Evolutionary conservation across 805 yeast genomes (phyloP).

Genomic region (Debaryomyces maramus): DNA sequence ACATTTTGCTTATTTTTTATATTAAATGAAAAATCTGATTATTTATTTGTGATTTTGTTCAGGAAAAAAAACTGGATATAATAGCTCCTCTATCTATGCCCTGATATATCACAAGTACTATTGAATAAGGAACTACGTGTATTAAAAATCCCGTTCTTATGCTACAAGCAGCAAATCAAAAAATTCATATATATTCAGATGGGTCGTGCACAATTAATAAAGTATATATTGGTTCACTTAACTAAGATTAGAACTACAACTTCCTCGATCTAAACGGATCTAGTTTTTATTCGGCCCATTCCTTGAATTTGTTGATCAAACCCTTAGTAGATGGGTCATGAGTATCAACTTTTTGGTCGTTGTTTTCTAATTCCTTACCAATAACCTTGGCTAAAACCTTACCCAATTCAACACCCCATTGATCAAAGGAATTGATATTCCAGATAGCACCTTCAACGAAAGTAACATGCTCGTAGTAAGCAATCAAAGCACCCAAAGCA

Average conservation of each 20-base stretch:
- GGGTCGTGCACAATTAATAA: too few relatives aligned
- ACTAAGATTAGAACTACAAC: background rate
- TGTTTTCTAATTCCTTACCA: constrained; percentile 79
- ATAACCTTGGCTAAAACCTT: constrained; percentile 96
- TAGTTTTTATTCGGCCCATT: constrained; percentile 55
- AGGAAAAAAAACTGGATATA: too few relatives aligned
- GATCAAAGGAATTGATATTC: constrained; percentile 99
- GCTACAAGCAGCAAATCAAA: too few relatives aligned
- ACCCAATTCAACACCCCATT: constrained; percentile 99
- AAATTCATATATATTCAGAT: too few relatives aligned
- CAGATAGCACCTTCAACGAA: constrained; percentile 98
- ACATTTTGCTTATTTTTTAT: background rate
- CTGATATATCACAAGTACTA: too few relatives aligned
- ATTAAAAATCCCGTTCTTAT: too few relatives aligned
- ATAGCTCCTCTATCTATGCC: too few relatives aligned
- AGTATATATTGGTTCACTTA: too few relatives aligned
- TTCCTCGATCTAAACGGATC: background rate
- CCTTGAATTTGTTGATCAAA: constrained; percentile 92
- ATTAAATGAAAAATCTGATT: background rate
- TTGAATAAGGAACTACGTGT: too few relatives aligned
- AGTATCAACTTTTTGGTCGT: constrained; percentile 47
- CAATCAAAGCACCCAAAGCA: constrained; percentile 91
- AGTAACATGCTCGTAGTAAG: constrained; percentile 96
- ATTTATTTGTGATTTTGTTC: background rate
- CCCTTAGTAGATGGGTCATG: constrained; percentile 94